phyloP scores from a whole-genome alignment of 2,329 filamentous ascomycete genomes.

The Dryadomyces quercivorus region DNA sequence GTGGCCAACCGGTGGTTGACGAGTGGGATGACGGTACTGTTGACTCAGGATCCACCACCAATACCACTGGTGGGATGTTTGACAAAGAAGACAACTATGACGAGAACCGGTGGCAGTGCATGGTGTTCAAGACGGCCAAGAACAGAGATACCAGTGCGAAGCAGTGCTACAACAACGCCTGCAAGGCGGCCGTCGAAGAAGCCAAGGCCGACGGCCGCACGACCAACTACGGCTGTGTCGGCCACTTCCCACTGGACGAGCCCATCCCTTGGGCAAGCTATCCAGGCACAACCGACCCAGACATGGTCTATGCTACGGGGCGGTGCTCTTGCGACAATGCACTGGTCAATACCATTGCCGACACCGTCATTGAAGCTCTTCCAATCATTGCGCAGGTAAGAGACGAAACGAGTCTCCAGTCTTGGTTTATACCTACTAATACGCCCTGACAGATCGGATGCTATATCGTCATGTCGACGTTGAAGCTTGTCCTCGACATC shows the following conservation, averaged over 20 bases:
- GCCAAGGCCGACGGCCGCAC: slow-evolving; percentile 4
- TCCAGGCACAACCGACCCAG: background rate
- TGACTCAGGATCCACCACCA: no score
- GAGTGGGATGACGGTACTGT: no score
- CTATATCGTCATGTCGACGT: slow-evolving; percentile 10
- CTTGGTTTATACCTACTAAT: background rate
- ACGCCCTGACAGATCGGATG: slow-evolving; percentile 2
- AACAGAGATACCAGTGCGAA: background rate
- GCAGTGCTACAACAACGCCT: slow-evolving; percentile 4
- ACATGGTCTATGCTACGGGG: background rate
- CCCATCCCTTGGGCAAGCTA: slow-evolving; percentile 5
- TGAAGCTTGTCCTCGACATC: slow-evolving; percentile 9
- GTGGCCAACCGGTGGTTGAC: no score
- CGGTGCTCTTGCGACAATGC: slow-evolving; percentile 9
- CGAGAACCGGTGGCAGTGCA: no score
- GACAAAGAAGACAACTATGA: no score
- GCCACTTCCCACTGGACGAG: slow-evolving; percentile 6
- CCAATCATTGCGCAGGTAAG: slow-evolving; percentile 10
- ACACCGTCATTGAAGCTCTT: slow-evolving; percentile 7
- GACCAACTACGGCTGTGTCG: slow-evolving; percentile 8
- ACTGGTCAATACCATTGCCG: slow-evolving; percentile 7
- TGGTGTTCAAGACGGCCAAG: no score
- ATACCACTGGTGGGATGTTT: no score
- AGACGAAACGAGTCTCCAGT: no score
- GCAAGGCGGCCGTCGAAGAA: slow-evolving; percentile 3